These are phyloP conservation scores for Beauveria sp. DNA, from an alignment of 2,329 filamentous ascomycete genomes.

Conservation along the genomic window DNA sequence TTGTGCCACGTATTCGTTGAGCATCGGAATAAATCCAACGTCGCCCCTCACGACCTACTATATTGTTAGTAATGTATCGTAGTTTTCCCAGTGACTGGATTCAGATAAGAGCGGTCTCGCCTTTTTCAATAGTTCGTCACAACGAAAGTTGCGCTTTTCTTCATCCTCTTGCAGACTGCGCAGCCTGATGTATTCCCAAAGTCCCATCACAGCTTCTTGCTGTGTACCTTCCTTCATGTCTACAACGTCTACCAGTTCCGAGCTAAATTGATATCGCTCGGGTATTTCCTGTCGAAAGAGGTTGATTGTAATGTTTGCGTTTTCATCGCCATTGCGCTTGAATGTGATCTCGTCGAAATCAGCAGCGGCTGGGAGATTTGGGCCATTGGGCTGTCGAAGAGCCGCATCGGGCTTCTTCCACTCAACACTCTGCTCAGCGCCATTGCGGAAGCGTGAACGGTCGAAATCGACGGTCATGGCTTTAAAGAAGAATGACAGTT, in stretches of 20 bases:
- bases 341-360: conserved; percentile 92
- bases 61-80: neutral
- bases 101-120: conserved; percentile 40
- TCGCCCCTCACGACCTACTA: conserved; percentile 69
- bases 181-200: conserved; percentile 96
- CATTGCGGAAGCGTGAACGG: conserved; percentile 48
- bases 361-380: conserved; percentile 45
- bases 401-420: conserved; percentile 76
- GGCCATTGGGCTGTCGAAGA: conserved; percentile 37
- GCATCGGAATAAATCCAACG: conserved; percentile 74
- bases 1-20: conserved; percentile 69
- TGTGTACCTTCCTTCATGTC: conserved; percentile 83
- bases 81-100: neutral
- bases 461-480: conserved; percentile 70
- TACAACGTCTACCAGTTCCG: conserved; percentile 71
- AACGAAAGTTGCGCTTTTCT: conserved; percentile 90
- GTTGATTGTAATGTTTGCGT: conserved; percentile 83
- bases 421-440: conserved; percentile 56
- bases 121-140: conserved; percentile 72
- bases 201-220: conserved; percentile 77
- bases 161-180: conserved; percentile 88
- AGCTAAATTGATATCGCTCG: conserved; percentile 74
- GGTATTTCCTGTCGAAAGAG: conserved; percentile 76
- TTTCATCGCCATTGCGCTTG: conserved; percentile 86
- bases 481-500: conserved; percentile 75